Conservation (phyloP, 208 protist species). For the Herpetomonas tarakana region DNA sequence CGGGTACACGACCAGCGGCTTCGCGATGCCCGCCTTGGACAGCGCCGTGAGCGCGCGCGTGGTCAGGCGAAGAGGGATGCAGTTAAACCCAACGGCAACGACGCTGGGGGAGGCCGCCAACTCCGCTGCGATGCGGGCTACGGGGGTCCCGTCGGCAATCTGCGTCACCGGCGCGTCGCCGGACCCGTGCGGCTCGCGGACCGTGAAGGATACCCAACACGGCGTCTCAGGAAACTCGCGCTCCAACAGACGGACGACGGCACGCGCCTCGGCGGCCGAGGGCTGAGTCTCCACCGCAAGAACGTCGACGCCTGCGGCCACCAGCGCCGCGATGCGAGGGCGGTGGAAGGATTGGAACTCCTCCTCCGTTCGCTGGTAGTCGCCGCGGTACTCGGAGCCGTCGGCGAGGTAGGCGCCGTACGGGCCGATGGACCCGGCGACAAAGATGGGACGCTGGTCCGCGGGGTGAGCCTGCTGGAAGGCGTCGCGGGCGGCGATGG, state of each 20-base stretch:
- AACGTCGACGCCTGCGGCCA: slow-evolving; percentile 45
- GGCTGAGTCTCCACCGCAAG: slow-evolving; percentile 69
- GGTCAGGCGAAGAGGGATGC: slow-evolving; percentile 33
- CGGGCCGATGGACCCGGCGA: slow-evolving; percentile 60
- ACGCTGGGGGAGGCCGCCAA: slow-evolving; percentile 30
- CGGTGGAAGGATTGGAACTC: slow-evolving; percentile 55
- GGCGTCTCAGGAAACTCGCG: slow-evolving; percentile 33
- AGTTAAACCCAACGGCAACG: slow-evolving; percentile 55
- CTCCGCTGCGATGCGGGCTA: slow-evolving; percentile 24
- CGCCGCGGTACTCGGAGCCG: slow-evolving; percentile 60
- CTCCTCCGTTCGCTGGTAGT: slow-evolving; percentile 25
- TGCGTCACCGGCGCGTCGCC: slow-evolving; percentile 12
- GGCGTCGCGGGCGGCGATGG: slow-evolving; percentile 20
- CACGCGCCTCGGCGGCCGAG: slow-evolving; percentile 32
- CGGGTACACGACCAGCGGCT: slow-evolving; percentile 59
- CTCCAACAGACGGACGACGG: slow-evolving; percentile 46
- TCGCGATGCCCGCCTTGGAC: slow-evolving; percentile 20
- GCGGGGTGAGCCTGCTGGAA: not conserved
- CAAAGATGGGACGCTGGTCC: slow-evolving; percentile 20
- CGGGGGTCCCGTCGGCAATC: slow-evolving; percentile 37
- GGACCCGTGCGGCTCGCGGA: not conserved
- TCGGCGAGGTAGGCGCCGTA: slow-evolving; percentile 63
- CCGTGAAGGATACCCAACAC: slow-evolving; percentile 56
- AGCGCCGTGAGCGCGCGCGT: slow-evolving; percentile 19
- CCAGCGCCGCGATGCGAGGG: slow-evolving; percentile 36